These are phyloP conservation scores for Exophiala sp. DNA, from an alignment of 2,329 filamentous ascomycete species.

Conservation along the genomic window DNA sequence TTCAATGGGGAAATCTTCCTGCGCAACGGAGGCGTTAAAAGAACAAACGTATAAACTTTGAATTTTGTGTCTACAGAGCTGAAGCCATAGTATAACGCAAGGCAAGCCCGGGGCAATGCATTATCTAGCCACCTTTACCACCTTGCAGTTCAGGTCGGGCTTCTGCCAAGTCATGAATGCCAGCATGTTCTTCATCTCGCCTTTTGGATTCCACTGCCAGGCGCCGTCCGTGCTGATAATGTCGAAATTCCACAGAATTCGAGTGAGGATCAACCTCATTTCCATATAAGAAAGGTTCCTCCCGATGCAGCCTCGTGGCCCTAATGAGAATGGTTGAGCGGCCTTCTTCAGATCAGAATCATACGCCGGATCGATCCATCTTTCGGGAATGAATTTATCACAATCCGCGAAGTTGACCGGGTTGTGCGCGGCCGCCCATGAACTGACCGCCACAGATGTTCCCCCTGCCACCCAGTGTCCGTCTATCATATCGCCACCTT, in stretches of 20 bases:
- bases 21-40: too few relatives aligned
- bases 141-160: conserved; percentile 11
- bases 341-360: conserved; percentile 8
- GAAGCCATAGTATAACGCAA: too few relatives aligned
- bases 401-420: conserved; percentile 28
- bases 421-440: conserved; percentile 29
- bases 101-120: too few relatives aligned
- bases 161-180: conserved; percentile 16
- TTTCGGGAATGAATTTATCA: conserved; percentile 19
- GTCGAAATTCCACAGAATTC: conserved; percentile 51
- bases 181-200: conserved; percentile 14
- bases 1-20: too few relatives aligned
- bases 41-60: too few relatives aligned
- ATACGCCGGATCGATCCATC: conserved; percentile 10
- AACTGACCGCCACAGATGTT: conserved; percentile 28
- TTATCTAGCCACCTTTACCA: neutral
- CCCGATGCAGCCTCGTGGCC: conserved; percentile 2
- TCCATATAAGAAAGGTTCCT: conserved; percentile 49
- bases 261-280: conserved; percentile 49
- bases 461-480: conserved; percentile 28
- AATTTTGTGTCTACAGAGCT: too few relatives aligned
- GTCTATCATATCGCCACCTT: conserved; percentile 34
- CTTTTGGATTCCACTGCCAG: conserved; percentile 13
- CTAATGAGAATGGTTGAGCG: conserved; percentile 1
- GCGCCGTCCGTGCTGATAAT: conserved; percentile 6